Evolutionary conservation across 2,329 filamentous ascomycete species (phyloP), one percentile per base, ranked within the genome.

Genomic region (Colletotrichum salicis): DNA sequence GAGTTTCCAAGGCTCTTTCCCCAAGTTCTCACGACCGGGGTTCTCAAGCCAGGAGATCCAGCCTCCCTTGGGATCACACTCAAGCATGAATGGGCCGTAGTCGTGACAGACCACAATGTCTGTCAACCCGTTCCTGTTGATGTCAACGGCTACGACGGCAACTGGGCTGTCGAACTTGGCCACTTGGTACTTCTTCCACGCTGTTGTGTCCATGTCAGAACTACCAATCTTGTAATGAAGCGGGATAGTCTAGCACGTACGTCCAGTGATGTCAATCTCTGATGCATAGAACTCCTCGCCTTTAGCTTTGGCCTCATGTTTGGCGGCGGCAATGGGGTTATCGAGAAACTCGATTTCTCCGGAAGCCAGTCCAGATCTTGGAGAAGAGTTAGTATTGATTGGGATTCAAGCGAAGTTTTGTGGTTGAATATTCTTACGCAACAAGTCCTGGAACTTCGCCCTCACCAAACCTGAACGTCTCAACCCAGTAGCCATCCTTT

Each of bases 41-140:
- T 60, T 60, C 35, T 60, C 57, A 27, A 60, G 57, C 57, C 57
- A 60, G n/a, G 57, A 60, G 35, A 60, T 60, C 57, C 57, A 60
- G 7, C 57, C 57, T 33, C 57, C 57, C 35, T 60, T 60, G 15
- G n/a, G 15, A 22, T 60, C 22, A 35, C 57, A 60, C 11, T 60
- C 57, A n/a, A 60, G 35, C 57, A 60, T 60, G 57, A 60, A 60
- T 19, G 57, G 57, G 35, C 57, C 57, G 3, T 60, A 60, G 35
- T 60, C 57, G 35, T 60, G 57, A 33, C 57, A 60, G 0, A 60
- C 57, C 29, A 60, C 33, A 33, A 60, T 22, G 57, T 60, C 57
- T 4, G 35, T 60, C 31, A 60, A 35, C n/a, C 57, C 57, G 1
- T 60, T 60, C 31, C n/a, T 27, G 35, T 31, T 60, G 57, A 60